Percentiles rank a stretch among this genome's conserved stretches.
Conservation (phyloP, 2,329 filamentous ascomycete species). For the Byssoonygena ceratinophila region DNA sequence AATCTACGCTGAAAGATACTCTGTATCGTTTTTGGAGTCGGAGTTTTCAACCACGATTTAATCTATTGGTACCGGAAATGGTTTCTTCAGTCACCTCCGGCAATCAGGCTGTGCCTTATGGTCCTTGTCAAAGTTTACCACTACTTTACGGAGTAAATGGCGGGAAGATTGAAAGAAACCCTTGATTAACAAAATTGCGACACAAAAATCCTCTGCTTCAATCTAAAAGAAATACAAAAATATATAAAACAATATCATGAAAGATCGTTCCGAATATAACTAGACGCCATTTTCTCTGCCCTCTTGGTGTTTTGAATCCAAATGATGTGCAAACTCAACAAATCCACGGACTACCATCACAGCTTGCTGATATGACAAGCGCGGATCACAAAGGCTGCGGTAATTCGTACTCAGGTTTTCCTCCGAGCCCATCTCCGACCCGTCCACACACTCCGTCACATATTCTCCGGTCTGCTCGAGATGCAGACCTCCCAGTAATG, state of each 20-base stretch:
- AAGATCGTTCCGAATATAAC: not conserved
- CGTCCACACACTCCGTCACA: constrained; percentile 4
- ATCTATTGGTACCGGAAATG: too few relatives aligned
- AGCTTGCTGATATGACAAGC: constrained; percentile 1
- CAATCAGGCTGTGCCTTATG: too few relatives aligned
- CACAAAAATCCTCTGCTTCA: too few relatives aligned
- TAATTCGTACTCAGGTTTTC: constrained; percentile 7
- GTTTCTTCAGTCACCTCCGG: too few relatives aligned
- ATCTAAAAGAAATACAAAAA: not conserved
- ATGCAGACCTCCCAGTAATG: constrained; percentile 3
- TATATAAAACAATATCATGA: not conserved
- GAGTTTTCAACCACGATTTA: too few relatives aligned
- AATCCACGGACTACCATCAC: constrained; percentile 5
- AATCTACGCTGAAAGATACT: too few relatives aligned
- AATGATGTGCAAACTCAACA: not conserved
- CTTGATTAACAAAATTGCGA: too few relatives aligned
- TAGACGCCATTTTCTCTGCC: not conserved
- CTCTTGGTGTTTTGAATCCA: not conserved
- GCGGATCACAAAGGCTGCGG: constrained; percentile 2
- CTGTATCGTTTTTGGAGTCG: too few relatives aligned
- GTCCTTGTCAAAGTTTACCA: too few relatives aligned
- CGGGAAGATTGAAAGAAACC: too few relatives aligned
- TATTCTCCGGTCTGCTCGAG: constrained; percentile 7
- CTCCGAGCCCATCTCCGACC: constrained; percentile 1
- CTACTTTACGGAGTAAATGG: too few relatives aligned